Conservation (phyloP, 208 protist species). For the Trypanosomatidae sp. region DNA sequence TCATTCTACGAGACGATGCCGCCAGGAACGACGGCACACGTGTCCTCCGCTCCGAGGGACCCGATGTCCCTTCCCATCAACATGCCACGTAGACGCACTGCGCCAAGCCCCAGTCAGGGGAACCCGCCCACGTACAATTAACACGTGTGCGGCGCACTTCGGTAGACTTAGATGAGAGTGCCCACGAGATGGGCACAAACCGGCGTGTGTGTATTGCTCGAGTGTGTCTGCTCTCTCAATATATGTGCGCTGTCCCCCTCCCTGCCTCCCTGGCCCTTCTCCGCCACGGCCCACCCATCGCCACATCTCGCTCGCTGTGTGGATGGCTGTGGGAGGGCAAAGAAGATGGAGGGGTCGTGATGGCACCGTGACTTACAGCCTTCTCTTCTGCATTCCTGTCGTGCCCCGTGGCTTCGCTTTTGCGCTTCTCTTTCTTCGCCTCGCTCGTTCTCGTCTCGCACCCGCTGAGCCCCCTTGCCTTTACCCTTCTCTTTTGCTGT, state of each 20-base stretch:
- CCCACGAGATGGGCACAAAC: neutral
- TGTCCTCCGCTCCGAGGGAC: neutral
- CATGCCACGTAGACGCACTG: constrained; percentile 24
- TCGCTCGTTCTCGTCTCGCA: neutral
- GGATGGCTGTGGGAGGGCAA: neutral
- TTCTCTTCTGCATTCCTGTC: neutral
- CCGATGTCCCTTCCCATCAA: constrained; percentile 8
- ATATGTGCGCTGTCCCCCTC: neutral
- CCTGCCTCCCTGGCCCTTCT: neutral
- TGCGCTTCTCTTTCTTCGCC: neutral
- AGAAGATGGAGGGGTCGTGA: neutral
- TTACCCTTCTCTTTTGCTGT: neutral
- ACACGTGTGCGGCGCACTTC: neutral
- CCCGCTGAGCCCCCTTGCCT: neutral
- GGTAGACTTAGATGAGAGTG: neutral
- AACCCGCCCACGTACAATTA: constrained; percentile 11
- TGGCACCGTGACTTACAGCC: neutral
- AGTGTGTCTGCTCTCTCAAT: neutral
- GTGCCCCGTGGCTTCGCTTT: neutral
- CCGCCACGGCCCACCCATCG: neutral
- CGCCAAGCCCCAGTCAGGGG: constrained; percentile 1
- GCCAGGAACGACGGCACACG: neutral
- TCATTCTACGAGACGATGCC: constrained; percentile 4
- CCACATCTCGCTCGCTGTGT: neutral
- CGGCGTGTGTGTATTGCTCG: neutral